These are phyloP conservation scores for Macadamia integrifolia DNA, from an alignment of 164 flowering plant genomes.

Conservation along the genomic window DNA sequence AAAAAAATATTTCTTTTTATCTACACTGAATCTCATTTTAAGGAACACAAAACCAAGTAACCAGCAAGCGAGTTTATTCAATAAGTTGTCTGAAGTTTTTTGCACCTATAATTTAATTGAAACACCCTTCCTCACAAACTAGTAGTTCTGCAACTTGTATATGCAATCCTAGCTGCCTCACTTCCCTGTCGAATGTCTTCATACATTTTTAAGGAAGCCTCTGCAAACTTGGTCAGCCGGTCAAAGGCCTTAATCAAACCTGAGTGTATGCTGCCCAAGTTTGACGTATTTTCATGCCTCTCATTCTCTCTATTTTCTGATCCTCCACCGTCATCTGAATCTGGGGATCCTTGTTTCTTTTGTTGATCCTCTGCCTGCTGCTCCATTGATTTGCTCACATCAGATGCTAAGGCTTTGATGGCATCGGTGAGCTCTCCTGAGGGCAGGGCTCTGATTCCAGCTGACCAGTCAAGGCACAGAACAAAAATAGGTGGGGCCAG, in stretches of 20 bases:
- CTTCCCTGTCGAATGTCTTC: conserved; percentile 67
- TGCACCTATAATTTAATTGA: conserved; percentile 11
- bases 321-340: conserved; percentile 31
- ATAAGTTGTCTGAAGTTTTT: not conserved
- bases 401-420: conserved; percentile 47
- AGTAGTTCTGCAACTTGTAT: conserved; percentile 42
- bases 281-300: conserved; percentile 23
- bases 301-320: conserved; percentile 28
- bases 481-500: conserved; percentile 88
- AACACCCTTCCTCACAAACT: conserved; percentile 14
- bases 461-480: conserved; percentile 66
- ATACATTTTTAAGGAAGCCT: conserved; percentile 73
- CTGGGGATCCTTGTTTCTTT: conserved; percentile 23
- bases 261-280: conserved; percentile 47
- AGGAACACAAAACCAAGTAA: not conserved
- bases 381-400: conserved; percentile 35
- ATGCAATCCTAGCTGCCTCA: conserved; percentile 60
- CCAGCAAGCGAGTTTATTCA: not conserved
- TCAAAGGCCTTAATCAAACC: conserved; percentile 70
- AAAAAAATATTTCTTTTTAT: not conserved
- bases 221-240: conserved; percentile 70
- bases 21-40: not conserved
- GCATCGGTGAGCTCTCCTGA: conserved; percentile 53
- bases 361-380: conserved; percentile 31
- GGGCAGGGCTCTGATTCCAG: conserved; percentile 44